Base-by-base conservation (phyloP, 2,329 filamentous ascomycete species). In the Hymenotorrendiella dingleyae region DNA sequence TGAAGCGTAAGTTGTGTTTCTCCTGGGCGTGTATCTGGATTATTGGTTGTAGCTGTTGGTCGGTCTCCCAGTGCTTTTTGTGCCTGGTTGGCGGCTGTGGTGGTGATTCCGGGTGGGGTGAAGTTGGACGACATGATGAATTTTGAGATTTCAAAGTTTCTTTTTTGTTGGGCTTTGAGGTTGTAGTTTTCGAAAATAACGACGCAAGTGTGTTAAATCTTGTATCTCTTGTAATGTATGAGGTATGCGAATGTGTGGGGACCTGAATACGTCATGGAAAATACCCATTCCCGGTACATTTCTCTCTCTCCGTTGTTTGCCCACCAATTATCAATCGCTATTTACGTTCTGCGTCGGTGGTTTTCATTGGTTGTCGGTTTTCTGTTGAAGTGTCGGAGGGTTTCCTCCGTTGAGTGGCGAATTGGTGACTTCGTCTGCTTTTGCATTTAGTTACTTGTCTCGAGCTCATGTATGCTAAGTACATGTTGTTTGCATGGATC, bases 61-160 rank as follows among this genome's bases (percentile, higher is more conserved):
- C 47, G 40, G 35, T 50, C 47, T 43, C 47, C 47, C 39, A 50
- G 29, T 20, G 36, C 36, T 2, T 43, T 46, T 30, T 48, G 40
- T 2, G 37, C 45, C 32, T 48, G 39, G 28, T 50, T 50, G 4
- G 45, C 48, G n/a, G 36, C 45, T 10, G 45, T 48, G 23, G 45
- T 50, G n/a, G 33, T 48, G 17, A 48, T 43, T 41, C 42, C 48
- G 10, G 43, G 42, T 14, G 48, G 43, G 9, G 45, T 48, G 30
- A 48, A 39, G 9, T 32, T 39, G 12, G 36, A 39, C 23, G n/a
- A n/a, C n/a, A n/a, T 39, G 29, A 14, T 39, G 26, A 16, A 39
- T 30, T 14, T 1, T 32, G 36, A 22, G 17, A 21, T 34, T 34
- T 34, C 6, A 7, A 12, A 4, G 6, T n/a, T 21, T 34, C 9